Evolutionary conservation across 1,284 basidiomycete species (phyloP).

Genomic region (Irpex sp.): DNA sequence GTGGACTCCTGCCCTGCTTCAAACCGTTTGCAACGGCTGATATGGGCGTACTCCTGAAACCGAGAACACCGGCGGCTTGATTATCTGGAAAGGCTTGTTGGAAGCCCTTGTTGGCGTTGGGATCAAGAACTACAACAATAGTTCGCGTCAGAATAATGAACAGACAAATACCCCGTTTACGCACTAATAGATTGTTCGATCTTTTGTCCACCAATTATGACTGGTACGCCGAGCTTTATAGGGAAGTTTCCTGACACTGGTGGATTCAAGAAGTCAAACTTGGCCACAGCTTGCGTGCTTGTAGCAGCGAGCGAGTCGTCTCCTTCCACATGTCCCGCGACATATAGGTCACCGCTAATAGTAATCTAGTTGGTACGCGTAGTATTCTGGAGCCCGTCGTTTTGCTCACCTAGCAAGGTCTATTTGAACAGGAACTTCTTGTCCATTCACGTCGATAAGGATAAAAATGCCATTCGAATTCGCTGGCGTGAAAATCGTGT

Average conservation of each 20-base stretch:
- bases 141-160: not conserved
- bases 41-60: slow-evolving; percentile 1
- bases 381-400: too few species aligned
- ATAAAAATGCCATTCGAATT: slow-evolving; percentile 3
- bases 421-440: slow-evolving; percentile 4
- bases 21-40: slow-evolving; percentile 1
- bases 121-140: slow-evolving; percentile 3
- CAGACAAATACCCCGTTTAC: not conserved
- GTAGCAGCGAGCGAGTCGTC: not conserved
- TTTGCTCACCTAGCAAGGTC: slow-evolving; percentile 7
- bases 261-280: slow-evolving; percentile 3
- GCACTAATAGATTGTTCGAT: not conserved
- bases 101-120: slow-evolving; percentile 1
- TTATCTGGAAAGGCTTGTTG: slow-evolving; percentile 2
- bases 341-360: slow-evolving; percentile 4
- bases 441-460: slow-evolving; percentile 2
- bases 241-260: slow-evolving; percentile 3
- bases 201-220: not conserved
- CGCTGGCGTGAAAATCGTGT: slow-evolving; percentile 1
- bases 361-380: not conserved
- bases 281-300: not conserved
- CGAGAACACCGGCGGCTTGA: slow-evolving; percentile 6
- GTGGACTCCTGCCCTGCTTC: slow-evolving; percentile 4
- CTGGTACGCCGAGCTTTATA: not conserved
- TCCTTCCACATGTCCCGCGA: slow-evolving; percentile 2